Conservation (phyloP, 23 red algal species). For the Gracilaria vermiculophylla region DNA sequence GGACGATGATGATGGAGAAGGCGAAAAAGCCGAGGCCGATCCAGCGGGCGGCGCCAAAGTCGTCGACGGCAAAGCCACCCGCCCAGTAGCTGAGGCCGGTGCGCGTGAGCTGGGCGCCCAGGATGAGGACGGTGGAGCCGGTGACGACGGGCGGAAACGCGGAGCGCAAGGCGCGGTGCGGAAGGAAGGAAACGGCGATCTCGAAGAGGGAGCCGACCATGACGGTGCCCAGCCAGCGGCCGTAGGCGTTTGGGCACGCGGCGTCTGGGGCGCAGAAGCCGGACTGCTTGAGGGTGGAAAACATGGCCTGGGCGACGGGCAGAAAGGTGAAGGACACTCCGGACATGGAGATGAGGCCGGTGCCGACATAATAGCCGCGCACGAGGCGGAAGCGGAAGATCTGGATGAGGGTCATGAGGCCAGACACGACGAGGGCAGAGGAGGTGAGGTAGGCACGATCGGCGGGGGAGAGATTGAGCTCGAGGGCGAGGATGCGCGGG, state of each 20-base stretch:
- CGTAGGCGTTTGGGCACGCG: slow-evolving; percentile 81
- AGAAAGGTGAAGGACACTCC: slow-evolving; percentile 76
- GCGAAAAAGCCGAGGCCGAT: slow-evolving; percentile 69
- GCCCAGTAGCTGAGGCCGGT: slow-evolving; percentile 64
- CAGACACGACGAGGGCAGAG: slow-evolving; percentile 59
- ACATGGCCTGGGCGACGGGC: slow-evolving; percentile 64
- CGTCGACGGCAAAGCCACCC: slow-evolving; percentile 48
- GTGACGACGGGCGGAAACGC: slow-evolving; percentile 78
- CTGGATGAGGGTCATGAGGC: slow-evolving; percentile 71
- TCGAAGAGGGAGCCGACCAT: slow-evolving; percentile 70
- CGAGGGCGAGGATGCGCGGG: slow-evolving; percentile 45
- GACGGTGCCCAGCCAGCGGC: slow-evolving; percentile 66
- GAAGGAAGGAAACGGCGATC: slow-evolving; percentile 67
- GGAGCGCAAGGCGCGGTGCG: background rate
- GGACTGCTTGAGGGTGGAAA: slow-evolving; percentile 25
- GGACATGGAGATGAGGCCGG: slow-evolving; percentile 69
- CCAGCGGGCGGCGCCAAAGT: slow-evolving; percentile 52
- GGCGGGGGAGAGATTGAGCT: slow-evolving; percentile 38
- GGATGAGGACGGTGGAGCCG: slow-evolving; percentile 70
- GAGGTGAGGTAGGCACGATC: slow-evolving; percentile 64
- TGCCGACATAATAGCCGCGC: slow-evolving; percentile 66
- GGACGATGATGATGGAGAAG: slow-evolving; percentile 52
- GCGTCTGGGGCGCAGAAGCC: background rate
- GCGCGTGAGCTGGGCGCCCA: slow-evolving; percentile 42
- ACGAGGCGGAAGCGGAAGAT: slow-evolving; percentile 52